Conservation (phyloP, 2,329 filamentous ascomycete genomes). For the Plectosphaerella sp. region DNA sequence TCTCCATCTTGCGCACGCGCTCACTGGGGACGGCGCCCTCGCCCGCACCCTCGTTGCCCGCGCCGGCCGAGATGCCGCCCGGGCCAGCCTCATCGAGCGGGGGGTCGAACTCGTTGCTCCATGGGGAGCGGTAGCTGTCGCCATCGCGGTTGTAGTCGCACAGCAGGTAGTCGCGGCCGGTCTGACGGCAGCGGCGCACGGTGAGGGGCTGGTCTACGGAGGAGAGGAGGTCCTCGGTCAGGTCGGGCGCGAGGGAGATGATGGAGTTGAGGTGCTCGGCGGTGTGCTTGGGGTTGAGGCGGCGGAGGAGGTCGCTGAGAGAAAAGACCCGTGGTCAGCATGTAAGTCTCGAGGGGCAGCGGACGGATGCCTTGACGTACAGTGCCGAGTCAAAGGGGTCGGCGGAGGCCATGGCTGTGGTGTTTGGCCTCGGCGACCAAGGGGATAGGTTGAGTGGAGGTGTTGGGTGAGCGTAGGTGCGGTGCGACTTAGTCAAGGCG, state of each 20-base stretch:
- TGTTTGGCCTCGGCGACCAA: not conserved
- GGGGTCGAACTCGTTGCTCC: slow-evolving; percentile 98
- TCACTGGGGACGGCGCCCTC: slow-evolving; percentile 88
- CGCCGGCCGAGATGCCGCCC: slow-evolving; percentile 43
- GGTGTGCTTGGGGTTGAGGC: slow-evolving; percentile 92
- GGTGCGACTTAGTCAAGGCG: not conserved
- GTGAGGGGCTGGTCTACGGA: slow-evolving; percentile 95
- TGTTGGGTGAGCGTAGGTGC: not conserved
- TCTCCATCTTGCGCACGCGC: slow-evolving; percentile 86
- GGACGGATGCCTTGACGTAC: slow-evolving; percentile 39
- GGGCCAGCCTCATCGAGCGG: slow-evolving; percentile 64
- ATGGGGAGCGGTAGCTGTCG: slow-evolving; percentile 96
- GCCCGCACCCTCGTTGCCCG: slow-evolving; percentile 54
- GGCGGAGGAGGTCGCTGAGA: slow-evolving; percentile 91
- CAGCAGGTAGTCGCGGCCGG: slow-evolving; percentile 91
- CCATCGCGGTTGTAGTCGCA: slow-evolving; percentile 99
- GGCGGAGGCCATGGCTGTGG: slow-evolving; percentile 40
- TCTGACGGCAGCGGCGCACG: slow-evolving; percentile 79
- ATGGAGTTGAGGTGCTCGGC: slow-evolving; percentile 83
- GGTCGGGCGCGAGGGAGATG: slow-evolving; percentile 80
- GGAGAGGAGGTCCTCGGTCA: slow-evolving; percentile 95
- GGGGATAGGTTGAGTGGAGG: not conserved
- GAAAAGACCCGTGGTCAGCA: slow-evolving; percentile 4
- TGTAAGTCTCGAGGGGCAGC: slow-evolving; percentile 1
- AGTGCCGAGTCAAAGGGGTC: slow-evolving; percentile 74